phyloP scores from a whole-genome alignment of 2,329 filamentous ascomycete genomes.

The Ascochyta rabiei region DNA sequence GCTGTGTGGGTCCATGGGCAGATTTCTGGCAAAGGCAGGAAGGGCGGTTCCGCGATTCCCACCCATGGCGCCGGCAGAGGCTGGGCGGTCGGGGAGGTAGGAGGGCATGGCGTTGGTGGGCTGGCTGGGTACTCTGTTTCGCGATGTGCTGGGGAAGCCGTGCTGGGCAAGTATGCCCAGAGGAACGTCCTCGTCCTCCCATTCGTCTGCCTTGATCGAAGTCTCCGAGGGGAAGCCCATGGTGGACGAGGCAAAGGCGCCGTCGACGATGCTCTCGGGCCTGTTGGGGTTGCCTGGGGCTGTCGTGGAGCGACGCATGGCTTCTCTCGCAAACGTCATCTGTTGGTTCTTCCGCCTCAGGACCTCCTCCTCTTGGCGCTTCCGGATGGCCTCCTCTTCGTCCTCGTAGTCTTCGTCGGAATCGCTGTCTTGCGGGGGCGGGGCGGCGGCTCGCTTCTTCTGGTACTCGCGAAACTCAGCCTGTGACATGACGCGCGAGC shows the following conservation, averaged over 20 bases:
- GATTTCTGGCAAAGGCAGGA: conserved; percentile 44
- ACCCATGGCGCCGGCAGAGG: conserved; percentile 38
- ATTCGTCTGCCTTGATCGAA: conserved; percentile 45
- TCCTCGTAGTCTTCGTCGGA: conserved; percentile 47
- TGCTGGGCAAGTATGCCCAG: conserved; percentile 47
- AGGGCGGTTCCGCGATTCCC: conserved; percentile 29
- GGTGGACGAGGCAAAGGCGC: conserved; percentile 14
- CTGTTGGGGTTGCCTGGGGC: conserved; percentile 27
- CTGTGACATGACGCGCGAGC: conserved; percentile 42
- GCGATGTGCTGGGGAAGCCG: conserved; percentile 41
- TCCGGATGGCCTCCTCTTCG: conserved; percentile 45
- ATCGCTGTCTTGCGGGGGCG: conserved; percentile 34
- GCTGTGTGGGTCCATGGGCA: conserved; percentile 44
- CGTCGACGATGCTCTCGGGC: conserved; percentile 26
- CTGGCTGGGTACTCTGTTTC: conserved; percentile 34
- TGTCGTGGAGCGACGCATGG: conserved; percentile 45
- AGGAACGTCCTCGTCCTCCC: conserved; percentile 48
- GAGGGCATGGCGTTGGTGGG: conserved; percentile 42
- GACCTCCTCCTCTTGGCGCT: conserved; percentile 42
- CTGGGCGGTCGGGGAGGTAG: conserved; percentile 45
- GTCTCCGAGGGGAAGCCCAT: conserved; percentile 46
- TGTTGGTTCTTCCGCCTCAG: conserved; percentile 42
- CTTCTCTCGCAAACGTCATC: conserved; percentile 42
- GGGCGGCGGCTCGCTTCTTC: conserved; percentile 32
- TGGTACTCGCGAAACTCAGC: conserved; percentile 43